These are phyloP conservation scores for Trichoderma virens DNA, from an alignment of 495 filamentous ascomycete species.

Conservation along the genomic window DNA sequence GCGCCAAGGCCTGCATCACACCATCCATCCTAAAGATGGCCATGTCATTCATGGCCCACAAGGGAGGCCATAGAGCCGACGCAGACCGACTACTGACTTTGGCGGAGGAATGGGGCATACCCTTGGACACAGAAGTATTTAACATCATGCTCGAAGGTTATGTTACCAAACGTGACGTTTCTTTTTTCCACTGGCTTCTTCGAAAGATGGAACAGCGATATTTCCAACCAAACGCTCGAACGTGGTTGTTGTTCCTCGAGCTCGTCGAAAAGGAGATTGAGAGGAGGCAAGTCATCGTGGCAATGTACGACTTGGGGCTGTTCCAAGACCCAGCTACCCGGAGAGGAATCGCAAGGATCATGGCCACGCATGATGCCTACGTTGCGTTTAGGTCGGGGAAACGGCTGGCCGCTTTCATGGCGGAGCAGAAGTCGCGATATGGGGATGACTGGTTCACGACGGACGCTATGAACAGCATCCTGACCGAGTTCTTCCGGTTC, in stretches of 20 bases:
- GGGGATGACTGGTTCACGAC: constrained; percentile 29
- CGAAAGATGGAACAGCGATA: constrained; percentile 25
- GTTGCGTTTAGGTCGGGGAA: constrained; percentile 18
- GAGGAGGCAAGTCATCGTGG: constrained; percentile 26
- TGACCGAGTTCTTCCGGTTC: constrained; percentile 23
- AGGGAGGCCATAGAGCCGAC: constrained; percentile 13
- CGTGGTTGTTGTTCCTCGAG: constrained; percentile 34
- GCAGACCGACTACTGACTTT: constrained; percentile 19
- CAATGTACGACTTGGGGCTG: constrained; percentile 24
- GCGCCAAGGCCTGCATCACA: constrained; percentile 18
- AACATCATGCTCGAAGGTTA: constrained; percentile 20
- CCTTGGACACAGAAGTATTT: constrained; percentile 17
- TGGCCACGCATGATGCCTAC: constrained; percentile 28
- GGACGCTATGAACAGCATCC: constrained; percentile 23
- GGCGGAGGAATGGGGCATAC: constrained; percentile 16
- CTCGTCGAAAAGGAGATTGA: constrained; percentile 30
- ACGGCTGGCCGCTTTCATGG: constrained; percentile 19
- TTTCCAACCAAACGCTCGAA: constrained; percentile 21
- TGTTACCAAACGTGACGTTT: constrained; percentile 24
- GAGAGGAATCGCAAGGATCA: constrained; percentile 22
- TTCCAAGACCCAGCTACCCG: constrained; percentile 17
- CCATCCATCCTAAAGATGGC: constrained; percentile 31
- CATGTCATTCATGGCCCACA: constrained; percentile 22
- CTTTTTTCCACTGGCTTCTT: constrained; percentile 24
- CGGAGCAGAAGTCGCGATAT: constrained; percentile 26